A percentile compares a stretch with the other conserved stretches of the same genome.
Evolutionary conservation across 352 stramenopile genomes (phyloP).

Genomic region (Phytophthora kernoviae): DNA sequence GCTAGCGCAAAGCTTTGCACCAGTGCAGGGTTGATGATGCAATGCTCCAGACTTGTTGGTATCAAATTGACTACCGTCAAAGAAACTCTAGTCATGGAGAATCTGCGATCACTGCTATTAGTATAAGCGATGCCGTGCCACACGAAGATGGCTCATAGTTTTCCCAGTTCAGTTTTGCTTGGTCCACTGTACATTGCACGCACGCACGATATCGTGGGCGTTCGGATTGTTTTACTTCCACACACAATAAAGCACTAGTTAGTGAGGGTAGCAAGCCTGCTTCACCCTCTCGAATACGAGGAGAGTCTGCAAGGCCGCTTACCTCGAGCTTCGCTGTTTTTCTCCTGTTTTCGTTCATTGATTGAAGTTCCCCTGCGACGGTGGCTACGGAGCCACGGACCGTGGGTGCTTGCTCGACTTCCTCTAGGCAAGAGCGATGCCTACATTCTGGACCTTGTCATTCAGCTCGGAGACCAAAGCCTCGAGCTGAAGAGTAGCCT

Average conservation of each 20-base stretch:
- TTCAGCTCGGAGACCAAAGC: slow-evolving; percentile 66
- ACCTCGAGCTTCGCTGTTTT: slow-evolving; percentile 19
- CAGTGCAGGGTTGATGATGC: not conserved
- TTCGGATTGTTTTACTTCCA: slow-evolving; percentile 34
- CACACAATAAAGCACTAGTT: slow-evolving; percentile 35
- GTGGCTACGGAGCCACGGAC: not conserved
- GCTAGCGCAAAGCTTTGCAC: slow-evolving; percentile 19
- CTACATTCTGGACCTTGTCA: slow-evolving; percentile 73
- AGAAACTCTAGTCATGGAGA: too few species aligned
- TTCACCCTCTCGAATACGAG: slow-evolving; percentile 1
- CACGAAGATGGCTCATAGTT: slow-evolving; percentile 3
- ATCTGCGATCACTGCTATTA: not conserved
- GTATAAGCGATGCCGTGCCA: not conserved
- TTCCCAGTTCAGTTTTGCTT: slow-evolving; percentile 24
- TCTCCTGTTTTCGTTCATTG: slow-evolving; percentile 32
- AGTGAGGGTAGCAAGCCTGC: slow-evolving; percentile 15
- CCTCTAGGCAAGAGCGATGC: slow-evolving; percentile 52
- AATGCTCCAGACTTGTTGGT: too few species aligned
- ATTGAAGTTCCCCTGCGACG: slow-evolving; percentile 9
- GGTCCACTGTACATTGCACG: slow-evolving; percentile 35
- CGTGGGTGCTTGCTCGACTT: slow-evolving; percentile 10
- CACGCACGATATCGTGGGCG: slow-evolving; percentile 31
- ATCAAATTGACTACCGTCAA: too few species aligned
- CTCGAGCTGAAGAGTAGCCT: slow-evolving; percentile 64
- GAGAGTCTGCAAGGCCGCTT: slow-evolving; percentile 7